Percentiles rank a stretch among this genome's conserved stretches.
Evolutionary conservation across 768 basidiomycete genomes (phyloP).

Genomic region (Dentipellis sp.): DNA sequence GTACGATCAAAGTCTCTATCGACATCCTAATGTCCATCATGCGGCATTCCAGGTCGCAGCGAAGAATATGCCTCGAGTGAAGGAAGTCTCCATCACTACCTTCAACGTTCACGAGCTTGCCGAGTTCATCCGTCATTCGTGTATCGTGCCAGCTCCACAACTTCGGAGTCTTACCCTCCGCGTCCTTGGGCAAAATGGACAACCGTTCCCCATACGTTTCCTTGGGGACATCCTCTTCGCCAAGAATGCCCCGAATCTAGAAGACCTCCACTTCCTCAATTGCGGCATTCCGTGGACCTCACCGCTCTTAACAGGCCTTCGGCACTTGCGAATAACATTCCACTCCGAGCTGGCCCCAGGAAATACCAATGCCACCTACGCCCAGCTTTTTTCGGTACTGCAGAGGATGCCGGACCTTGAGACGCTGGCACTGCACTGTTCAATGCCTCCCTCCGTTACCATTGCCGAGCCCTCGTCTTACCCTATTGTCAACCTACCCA

Average conservation of each 20-base stretch:
- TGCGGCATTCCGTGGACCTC: neutral
- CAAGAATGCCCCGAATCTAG: neutral
- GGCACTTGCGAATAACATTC: neutral
- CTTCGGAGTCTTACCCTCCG: neutral
- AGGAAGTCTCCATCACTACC: neutral
- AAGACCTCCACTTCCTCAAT: neutral
- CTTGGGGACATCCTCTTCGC: neutral
- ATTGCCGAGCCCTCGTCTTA: neutral
- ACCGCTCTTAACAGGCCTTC: neutral
- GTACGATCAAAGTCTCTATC: neutral
- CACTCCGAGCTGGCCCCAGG: neutral
- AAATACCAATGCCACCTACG: neutral
- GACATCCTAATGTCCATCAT: neutral
- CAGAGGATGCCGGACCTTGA: neutral
- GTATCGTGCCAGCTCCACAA: neutral
- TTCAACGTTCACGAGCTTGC: no score
- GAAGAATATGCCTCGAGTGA: neutral
- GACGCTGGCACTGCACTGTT: neutral
- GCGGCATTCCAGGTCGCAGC: neutral
- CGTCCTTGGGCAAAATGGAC: neutral
- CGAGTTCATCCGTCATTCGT: neutral
- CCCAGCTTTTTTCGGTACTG: neutral
- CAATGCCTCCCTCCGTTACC: neutral
- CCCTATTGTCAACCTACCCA: neutral
- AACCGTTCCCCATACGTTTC: no score